A percentile compares a stretch with the other conserved stretches of the same genome.
phyloP scores from a whole-genome alignment of 225 moss, liverwort and hornwort genomes.

The Physcomitrium patens region DNA sequence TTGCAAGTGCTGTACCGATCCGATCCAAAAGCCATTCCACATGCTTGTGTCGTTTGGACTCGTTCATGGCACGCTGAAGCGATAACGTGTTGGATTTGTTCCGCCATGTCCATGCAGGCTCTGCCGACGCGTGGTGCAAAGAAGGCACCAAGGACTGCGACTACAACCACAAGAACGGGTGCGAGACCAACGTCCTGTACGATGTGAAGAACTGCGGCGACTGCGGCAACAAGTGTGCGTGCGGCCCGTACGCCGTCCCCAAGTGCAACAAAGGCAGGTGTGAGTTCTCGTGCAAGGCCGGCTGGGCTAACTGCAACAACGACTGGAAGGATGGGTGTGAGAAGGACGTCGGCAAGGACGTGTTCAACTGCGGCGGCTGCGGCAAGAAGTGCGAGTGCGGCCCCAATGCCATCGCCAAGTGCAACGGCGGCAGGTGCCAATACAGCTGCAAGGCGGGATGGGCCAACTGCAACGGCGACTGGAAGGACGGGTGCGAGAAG shows the following conservation, averaged over 20 bases:
- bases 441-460: not conserved
- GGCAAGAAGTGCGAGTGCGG: not conserved
- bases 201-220: too few relatives aligned
- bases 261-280: too few relatives aligned
- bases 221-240: too few relatives aligned
- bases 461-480: too few relatives aligned
- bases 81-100: too few relatives aligned
- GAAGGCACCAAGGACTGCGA: too few relatives aligned
- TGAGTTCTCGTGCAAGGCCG: not conserved
- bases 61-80: not conserved
- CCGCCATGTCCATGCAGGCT: not conserved
- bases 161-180: not conserved
- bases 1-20: too few relatives aligned
- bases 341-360: not conserved
- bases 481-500: too few relatives aligned
- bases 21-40: too few relatives aligned
- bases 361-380: slow-evolving; percentile 14
- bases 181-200: too few relatives aligned
- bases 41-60: not conserved
- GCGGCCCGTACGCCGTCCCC: too few relatives aligned
- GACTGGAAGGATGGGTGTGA: not conserved
- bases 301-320: slow-evolving; percentile 6
- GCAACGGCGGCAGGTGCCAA: not conserved
- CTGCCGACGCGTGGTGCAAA: not conserved
- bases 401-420: not conserved